Percentiles rank a stretch among this genome's conserved stretches.
phyloP scores from a whole-genome alignment of 805 yeast genomes.

The Priceomyces haplophilus region DNA sequence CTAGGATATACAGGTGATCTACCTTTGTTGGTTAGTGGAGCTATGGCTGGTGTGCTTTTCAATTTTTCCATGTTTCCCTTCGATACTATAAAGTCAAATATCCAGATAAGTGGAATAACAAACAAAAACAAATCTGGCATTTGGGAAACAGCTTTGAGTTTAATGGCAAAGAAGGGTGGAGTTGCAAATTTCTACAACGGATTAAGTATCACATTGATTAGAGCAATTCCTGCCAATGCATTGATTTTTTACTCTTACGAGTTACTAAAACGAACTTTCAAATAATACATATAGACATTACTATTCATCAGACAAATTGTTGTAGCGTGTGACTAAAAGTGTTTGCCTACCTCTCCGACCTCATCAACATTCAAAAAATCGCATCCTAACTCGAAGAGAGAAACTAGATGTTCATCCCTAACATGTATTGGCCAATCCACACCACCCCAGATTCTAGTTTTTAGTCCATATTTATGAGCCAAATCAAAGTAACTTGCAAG shows the following conservation, averaged over 20 bases:
- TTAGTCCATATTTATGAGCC: slow-evolving; percentile 51
- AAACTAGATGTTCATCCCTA: slow-evolving; percentile 48
- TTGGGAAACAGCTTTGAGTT: slow-evolving; percentile 6
- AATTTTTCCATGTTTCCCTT: slow-evolving; percentile 82
- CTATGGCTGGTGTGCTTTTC: slow-evolving; percentile 79
- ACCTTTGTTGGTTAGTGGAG: slow-evolving; percentile 68
- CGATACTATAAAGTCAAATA: slow-evolving; percentile 83
- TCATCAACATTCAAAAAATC: slow-evolving; percentile 67
- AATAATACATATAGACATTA: slow-evolving; percentile 4
- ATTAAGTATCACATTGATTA: slow-evolving; percentile 70
- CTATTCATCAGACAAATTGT: not conserved
- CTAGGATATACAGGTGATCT: slow-evolving; percentile 17
- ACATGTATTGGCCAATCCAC: slow-evolving; percentile 59
- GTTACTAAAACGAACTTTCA: slow-evolving; percentile 41
- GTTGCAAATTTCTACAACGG: slow-evolving; percentile 77
- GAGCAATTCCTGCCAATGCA: slow-evolving; percentile 91
- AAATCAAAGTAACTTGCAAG: slow-evolving; percentile 26
- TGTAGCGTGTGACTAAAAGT: not conserved
- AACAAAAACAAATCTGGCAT: slow-evolving; percentile 6
- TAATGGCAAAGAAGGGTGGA: slow-evolving; percentile 49
- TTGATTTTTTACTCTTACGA: slow-evolving; percentile 81
- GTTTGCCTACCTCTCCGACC: slow-evolving; percentile 36
- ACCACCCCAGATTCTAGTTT: slow-evolving; percentile 69
- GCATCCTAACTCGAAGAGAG: slow-evolving; percentile 44
- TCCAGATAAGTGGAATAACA: slow-evolving; percentile 59